Base-by-base conservation (phyloP, 352 stramenopile genomes). In the Globisporangium paddicum region DNA sequence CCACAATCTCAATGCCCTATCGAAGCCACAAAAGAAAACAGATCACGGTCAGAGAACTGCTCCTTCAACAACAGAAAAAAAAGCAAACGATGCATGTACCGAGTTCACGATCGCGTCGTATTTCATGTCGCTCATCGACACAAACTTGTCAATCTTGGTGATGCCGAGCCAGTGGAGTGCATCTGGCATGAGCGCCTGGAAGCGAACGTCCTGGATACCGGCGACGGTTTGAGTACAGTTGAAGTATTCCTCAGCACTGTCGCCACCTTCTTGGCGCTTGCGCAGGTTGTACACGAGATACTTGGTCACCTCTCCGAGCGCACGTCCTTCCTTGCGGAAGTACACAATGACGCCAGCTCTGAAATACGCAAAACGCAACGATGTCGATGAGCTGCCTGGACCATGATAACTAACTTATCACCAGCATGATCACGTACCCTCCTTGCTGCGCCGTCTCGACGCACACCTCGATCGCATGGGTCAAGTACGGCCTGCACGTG, bases 121-220 rank as follows among this genome's bases (percentile, higher is more conserved):
- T 71, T 99, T 99, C 97, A 99, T 99, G 80, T 99, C 96, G 64
- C 87, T 98, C 97, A 99, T 99, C 49, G 90, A 97, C 46, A 98
- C 90, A 55, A 98, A 98, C 60, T 90, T 84, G 78, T 98, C 87
- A 58, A 96, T 95, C 72, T 93, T 95, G 16, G 75, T 96, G 63
- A 96, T 97, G 51, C 97, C 97, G 23, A 99, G 85, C 90, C 97
- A 99, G 74, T 99, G 97, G n/a, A 99, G 75, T 1, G 96, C 92
- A 80, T 99, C 97, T 3, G 97, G 97, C 97, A 99, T 99, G 23
- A 99, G 71, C 3, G 96, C 96, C 73, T 99, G 97, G 72, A 99
- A 99, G 28, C 97, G 87, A 37, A 98, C 97, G 64, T 99, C 97
- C 64, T 99, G 91, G 49, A 99, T 97, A 40, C 96, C 96, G 19